Base-by-base conservation (phyloP, 2,329 filamentous ascomycete genomes). In the Claviceps spartinae region DNA sequence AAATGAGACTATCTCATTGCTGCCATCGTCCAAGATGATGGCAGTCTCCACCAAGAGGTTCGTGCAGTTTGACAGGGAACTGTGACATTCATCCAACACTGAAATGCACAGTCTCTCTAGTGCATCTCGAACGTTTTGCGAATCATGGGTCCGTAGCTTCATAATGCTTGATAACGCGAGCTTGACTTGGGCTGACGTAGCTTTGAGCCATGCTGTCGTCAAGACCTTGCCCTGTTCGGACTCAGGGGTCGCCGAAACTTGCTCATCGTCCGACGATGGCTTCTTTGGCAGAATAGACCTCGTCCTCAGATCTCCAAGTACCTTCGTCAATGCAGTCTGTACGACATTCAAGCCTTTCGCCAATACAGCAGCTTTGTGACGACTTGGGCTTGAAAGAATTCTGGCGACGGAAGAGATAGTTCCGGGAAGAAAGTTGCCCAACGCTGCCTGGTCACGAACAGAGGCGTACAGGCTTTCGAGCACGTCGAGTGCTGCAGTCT, bases 341-440 rank as follows among this genome's bases (percentile, higher is more conserved):
- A 93, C 67, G 0, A 80, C 72, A 7, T 77, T 69, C 7, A 94
- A 63, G 18, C 79, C 79, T 52, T 70, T 70, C 24, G 82, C 69
- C 6, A 97, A 70, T 0, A 94, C 77, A 42, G 75, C 65, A 1
- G 65, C 66, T 58, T 76, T 80, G 45, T 73, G 69, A 11, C 77
- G 75, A 42, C 77, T 79, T 0, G 83, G 85, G 0, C 81, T 81
- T 4, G 85, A 83, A 49, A 95, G 69, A 0, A 88, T 71, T 60
- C 85, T 90, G 2, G 85, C 83, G 24, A 98, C 70, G 1, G 82
- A 81, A 3, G 93, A 97, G 0, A 95, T 79, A 0, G 88, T 88
- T 9, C 90, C 88, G 0, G 94, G 93, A 43, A 97, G 74, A 61
- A 98, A 93, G 55, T 80, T 90, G 9, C 88, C 87, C 52, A 95